phyloP scores from a whole-genome alignment of 768 basidiomycete genomes.

The Phylloporus arenicola region DNA sequence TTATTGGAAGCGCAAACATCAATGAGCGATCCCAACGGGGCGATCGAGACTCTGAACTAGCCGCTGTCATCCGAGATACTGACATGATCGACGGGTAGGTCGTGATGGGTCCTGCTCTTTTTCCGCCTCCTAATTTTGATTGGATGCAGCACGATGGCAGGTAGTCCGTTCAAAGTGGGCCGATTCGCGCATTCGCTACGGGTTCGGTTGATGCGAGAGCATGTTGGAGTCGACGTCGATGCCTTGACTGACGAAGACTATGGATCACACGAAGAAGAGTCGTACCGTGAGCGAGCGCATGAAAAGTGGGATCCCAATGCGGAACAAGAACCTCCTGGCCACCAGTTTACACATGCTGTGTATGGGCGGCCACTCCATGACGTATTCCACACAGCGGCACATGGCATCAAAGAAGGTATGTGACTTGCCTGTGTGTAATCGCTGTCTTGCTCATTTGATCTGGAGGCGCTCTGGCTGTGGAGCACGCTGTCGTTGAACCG shows the following conservation, averaged over 20 bases:
- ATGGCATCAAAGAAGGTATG: conserved; percentile 49
- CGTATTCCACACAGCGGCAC: conserved; percentile 34
- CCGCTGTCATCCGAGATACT: conserved; percentile 89
- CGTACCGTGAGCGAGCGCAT: conserved; percentile 44
- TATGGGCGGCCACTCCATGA: conserved; percentile 30
- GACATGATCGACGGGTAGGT: conserved; percentile 90
- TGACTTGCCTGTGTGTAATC: neutral
- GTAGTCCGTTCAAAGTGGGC: conserved; percentile 90
- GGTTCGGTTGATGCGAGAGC: conserved; percentile 92
- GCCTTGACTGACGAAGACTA: conserved; percentile 72
- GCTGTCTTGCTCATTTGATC: conserved; percentile 2
- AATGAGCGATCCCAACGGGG: conserved; percentile 95
- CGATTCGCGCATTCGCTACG: conserved; percentile 94
- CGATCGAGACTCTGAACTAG: conserved; percentile 94
- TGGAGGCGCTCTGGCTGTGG: conserved; percentile 38
- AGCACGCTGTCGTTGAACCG: conserved; percentile 35
- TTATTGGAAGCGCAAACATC: conserved; percentile 95
- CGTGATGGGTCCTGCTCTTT: neutral
- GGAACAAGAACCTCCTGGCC: conserved; percentile 51
- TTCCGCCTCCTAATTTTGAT: neutral
- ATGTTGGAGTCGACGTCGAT: conserved; percentile 94
- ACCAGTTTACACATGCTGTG: conserved; percentile 40
- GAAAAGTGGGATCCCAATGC: conserved; percentile 69
- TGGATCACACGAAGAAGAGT: conserved; percentile 46
- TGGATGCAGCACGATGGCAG: conserved; percentile 76